Evolutionary conservation across 768 basidiomycete genomes (phyloP).

Genomic region (Chalciporus chontae): DNA sequence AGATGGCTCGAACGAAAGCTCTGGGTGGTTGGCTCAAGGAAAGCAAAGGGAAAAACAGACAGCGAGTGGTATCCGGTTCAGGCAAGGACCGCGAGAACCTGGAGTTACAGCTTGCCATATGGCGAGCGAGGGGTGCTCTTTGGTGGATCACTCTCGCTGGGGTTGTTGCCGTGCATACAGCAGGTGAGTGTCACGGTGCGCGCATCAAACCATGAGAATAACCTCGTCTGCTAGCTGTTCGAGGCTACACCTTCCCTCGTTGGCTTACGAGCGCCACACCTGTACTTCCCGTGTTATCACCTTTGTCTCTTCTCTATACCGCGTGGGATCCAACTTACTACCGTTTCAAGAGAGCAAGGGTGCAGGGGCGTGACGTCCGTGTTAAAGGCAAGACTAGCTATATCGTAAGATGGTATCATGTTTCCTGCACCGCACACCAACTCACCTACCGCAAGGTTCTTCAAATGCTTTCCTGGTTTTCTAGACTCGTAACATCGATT

Average conservation of each 20-base stretch:
- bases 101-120: conserved; percentile 51
- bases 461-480: conserved; percentile 59
- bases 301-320: conserved; percentile 71
- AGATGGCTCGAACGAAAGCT: conserved; percentile 77
- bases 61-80: conserved; percentile 43
- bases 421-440: background rate
- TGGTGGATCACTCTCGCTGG: conserved; percentile 52
- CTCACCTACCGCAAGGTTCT: conserved; percentile 40
- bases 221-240: conserved; percentile 18
- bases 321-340: conserved; percentile 86
- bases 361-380: conserved; percentile 71
- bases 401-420: conserved; percentile 43
- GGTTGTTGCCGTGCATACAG: conserved; percentile 40
- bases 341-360: conserved; percentile 51
- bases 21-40: conserved; percentile 67
- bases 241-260: conserved; percentile 18
- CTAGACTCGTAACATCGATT: conserved; percentile 48
- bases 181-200: conserved; percentile 38
- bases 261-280: conserved; percentile 29
- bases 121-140: conserved; percentile 66
- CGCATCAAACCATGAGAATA: background rate
- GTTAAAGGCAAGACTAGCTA: conserved; percentile 61
- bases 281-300: conserved; percentile 45
- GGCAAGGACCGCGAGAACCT: conserved; percentile 41
- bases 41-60: conserved; percentile 62